Evolutionary conservation across 495 filamentous ascomycete species (phyloP), one percentile per base, ranked within the genome.

Genomic region (Letharia lupina): DNA sequence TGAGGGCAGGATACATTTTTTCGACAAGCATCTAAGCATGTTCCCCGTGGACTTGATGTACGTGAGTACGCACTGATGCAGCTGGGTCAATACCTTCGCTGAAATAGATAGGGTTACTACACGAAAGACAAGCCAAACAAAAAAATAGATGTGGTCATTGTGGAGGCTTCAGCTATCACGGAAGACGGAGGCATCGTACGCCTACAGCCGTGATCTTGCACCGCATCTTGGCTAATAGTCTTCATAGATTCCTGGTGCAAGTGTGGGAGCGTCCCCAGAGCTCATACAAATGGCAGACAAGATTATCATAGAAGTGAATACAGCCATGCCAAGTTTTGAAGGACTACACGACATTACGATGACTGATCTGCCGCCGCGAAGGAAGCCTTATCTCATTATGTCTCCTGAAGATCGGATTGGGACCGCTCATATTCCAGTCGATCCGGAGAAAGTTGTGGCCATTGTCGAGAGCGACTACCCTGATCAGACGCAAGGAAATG

Each of bases 231-330:
- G 31, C 54, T 57, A 2, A 57, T 16, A 20, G 16, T 57, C 54
- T 23, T 37, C 33, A 57, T 7, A 57, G 54, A 89, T 96, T 50
- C 91, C 90, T 40, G 91, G 91, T 67, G 91, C 91, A 33, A 90
- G 86, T 37, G 91, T 96, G 18, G 91, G 91, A 61, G 91, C 91
- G 4, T 87, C 86, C 13, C 91, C 91, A 23, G 91, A 96, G 75
- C 80, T 96, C 42, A 81, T 96, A 65, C 90, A 95, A 77, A 88
- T 93, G 82, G 89, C 91, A 52, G 89, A 93, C 72, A 95, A 94
- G 81, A 87, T 96, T 75, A 91, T 96, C 71, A 90, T 96, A 69
- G 91, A 96, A 78, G 90, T 96, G 76, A 96, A 96, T 80, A 96
- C 91, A 1, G 78, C 90, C 8, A 84, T 88, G 48, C 91, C 91